Base-by-base conservation (phyloP, 2,329 filamentous ascomycete genomes). In the Aspergillus sergii region DNA sequence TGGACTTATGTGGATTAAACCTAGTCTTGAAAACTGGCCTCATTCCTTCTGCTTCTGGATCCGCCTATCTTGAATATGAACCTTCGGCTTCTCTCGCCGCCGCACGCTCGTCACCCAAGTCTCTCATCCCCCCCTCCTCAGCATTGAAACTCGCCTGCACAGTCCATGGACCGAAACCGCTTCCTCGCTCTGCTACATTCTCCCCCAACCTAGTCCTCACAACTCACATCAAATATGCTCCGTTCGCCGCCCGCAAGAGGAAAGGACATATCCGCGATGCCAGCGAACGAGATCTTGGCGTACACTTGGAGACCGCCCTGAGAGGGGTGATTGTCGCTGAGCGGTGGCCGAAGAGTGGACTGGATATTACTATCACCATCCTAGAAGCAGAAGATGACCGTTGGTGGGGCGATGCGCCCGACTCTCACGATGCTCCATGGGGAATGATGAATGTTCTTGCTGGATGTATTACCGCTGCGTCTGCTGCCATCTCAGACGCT, bases 331-430 rank as follows among this genome's bases (percentile, higher is more conserved):
- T 98, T 57, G 94, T 98, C 73, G 93, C 93, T 16, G 94, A 97
- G 75, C 85, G 94, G 62, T 99, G 94, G 92, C 95, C 95, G n/a
- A 99, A 99, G 83, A 97, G 93, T 76, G 94, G 93, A 51, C 89
- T 97, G n/a, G 95, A 99, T 75, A 89, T 99, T 46, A 90, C 97
- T 21, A 88, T 99, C 56, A 97, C 93, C 0, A 89, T 99, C 56
- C 83, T 99, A 21, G 95, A 99, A 80, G 94, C 93, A 3, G 95
- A 98, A 73, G 92, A 97, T 75, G 91, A 94, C 71, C 82, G 83
- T 41, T 88, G 86, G 84, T 88, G 86, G 84, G 87, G 85, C 5
- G 85, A 88, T 74, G 79, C 80, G 23, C 73, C 77, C 10, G 82
- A 79, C 62, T 79, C 70, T 23, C 76, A 75, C 61, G 85, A 88